phyloP scores from a whole-genome alignment of 495 filamentous ascomycete genomes.

The Usnea hakonensis region DNA sequence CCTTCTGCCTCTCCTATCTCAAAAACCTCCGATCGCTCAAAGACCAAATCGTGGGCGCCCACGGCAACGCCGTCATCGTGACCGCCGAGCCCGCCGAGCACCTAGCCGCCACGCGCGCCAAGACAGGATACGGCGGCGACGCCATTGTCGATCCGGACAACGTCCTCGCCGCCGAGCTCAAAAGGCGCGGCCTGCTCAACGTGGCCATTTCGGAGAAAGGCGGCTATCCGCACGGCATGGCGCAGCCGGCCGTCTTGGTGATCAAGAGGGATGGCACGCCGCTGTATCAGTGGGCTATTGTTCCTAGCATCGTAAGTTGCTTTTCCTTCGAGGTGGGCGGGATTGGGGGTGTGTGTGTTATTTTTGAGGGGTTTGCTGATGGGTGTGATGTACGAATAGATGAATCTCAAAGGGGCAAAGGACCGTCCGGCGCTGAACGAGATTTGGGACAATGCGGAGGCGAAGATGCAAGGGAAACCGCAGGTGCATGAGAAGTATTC shows the following conservation, averaged over 20 bases:
- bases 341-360: too few relatives aligned
- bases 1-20: conserved; percentile 26
- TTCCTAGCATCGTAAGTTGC: conserved; percentile 18
- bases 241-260: conserved; percentile 24
- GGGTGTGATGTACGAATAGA: neutral
- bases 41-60: conserved; percentile 11
- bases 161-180: conserved; percentile 14
- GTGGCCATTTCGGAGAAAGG: conserved; percentile 22
- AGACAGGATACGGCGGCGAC: conserved; percentile 16
- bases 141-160: conserved; percentile 18
- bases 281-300: conserved; percentile 22
- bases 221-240: conserved; percentile 23
- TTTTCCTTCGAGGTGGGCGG: too few relatives aligned
- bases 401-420: conserved; percentile 21
- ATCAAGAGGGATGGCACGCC: conserved; percentile 8
- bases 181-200: conserved; percentile 13
- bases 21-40: conserved; percentile 14
- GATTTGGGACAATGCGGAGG: conserved; percentile 24
- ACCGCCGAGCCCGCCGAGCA: conserved; percentile 17
- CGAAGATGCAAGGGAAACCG: conserved; percentile 16
- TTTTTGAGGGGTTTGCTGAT: too few relatives aligned
- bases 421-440: conserved; percentile 21
- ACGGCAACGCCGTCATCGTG: conserved; percentile 17
- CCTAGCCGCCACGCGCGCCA: conserved; percentile 13
- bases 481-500: conserved; percentile 15